Evolutionary conservation across 1,284 basidiomycete species (phyloP), one percentile per base, ranked within the genome.

Genomic region (Chondrostereum purpureum): DNA sequence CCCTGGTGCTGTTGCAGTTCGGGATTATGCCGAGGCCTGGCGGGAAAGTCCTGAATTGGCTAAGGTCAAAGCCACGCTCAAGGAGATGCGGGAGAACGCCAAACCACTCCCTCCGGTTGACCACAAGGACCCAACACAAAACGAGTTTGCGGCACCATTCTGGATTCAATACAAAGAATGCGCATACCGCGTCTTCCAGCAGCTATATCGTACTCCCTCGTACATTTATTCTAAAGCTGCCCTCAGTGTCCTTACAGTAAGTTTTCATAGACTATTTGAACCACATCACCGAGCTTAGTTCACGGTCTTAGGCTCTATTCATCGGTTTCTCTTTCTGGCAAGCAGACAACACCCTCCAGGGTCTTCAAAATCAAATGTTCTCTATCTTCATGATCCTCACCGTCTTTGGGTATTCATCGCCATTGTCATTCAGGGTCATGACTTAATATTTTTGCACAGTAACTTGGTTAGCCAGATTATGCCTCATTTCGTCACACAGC

Each of bases 311-410:
- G 50, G 46, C 50, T 6, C 63, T 81, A 1, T 72, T 83, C 50
- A 74, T 81, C 42, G 80, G 78, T 1, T 78, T 79, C 53, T 72
- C 76, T 18, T 79, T 86, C 68, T 87, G 70, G 69, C 64, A 77
- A 45, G 67, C 79, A 4, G 70, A 74, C 41, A 67, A 72, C 40
- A 68, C 71, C 2, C 63, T 77, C 24, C 73, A 76, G 49, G 83
- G 82, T 34, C 71, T 79, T 0, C 83, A 87, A 58, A 79, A 83
- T 62, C 81, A 86, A 61, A 68, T 88, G 38, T 87, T 87, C 62
- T 56, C 72, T 0, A 67, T 71, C 40, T 77, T 75, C 60, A 70
- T 75, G 69, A 59, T 62, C 16, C 67, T 66, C 10, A 68, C 75
- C 45, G 53, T 74, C 6, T 58, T 59, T 48, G 67, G 27, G 27